Conservation (phyloP, 1,139 yeast genomes). For the Yarrowia galli region DNA sequence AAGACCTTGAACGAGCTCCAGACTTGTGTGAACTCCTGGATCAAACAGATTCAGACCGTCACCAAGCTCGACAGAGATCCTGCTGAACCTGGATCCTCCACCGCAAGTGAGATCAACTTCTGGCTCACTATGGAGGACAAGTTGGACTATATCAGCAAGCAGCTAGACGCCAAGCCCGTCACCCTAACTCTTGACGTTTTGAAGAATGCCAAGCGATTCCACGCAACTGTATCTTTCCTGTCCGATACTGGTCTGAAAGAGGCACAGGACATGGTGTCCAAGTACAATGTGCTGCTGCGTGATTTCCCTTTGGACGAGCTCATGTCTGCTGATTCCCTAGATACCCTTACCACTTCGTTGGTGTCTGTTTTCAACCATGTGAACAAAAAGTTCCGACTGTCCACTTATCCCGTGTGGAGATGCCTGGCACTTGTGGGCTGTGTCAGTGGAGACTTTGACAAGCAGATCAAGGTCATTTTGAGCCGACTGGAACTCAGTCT, state of each 20-base stretch:
- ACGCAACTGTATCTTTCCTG: slow-evolving; percentile 73
- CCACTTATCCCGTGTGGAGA: slow-evolving; percentile 69
- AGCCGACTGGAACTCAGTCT: slow-evolving; percentile 44
- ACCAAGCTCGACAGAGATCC: slow-evolving; percentile 62
- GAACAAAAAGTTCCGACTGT: slow-evolving; percentile 63
- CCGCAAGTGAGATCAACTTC: slow-evolving; percentile 71
- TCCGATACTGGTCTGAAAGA: slow-evolving; percentile 76
- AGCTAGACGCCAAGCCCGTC: slow-evolving; percentile 63
- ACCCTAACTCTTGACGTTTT: slow-evolving; percentile 67
- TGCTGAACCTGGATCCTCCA: slow-evolving; percentile 60
- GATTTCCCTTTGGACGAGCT: slow-evolving; percentile 76
- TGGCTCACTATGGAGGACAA: slow-evolving; percentile 81
- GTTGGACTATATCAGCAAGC: slow-evolving; percentile 63
- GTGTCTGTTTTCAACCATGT: slow-evolving; percentile 65
- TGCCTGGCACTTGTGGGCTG: slow-evolving; percentile 71
- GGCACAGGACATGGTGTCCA: slow-evolving; percentile 60
- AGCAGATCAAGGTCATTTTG: slow-evolving; percentile 46
- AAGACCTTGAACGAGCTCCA: slow-evolving; percentile 71
- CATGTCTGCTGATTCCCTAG: slow-evolving; percentile 58
- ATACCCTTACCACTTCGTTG: slow-evolving; percentile 58
- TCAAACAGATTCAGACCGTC: slow-evolving; percentile 65
- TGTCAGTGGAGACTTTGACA: slow-evolving; percentile 58
- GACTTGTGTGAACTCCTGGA: slow-evolving; percentile 74
- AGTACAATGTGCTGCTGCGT: slow-evolving; percentile 67
- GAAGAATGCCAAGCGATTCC: slow-evolving; percentile 77